phyloP scores from a whole-genome alignment of 2,329 filamentous ascomycete species.

The Verruconis gallopava region DNA sequence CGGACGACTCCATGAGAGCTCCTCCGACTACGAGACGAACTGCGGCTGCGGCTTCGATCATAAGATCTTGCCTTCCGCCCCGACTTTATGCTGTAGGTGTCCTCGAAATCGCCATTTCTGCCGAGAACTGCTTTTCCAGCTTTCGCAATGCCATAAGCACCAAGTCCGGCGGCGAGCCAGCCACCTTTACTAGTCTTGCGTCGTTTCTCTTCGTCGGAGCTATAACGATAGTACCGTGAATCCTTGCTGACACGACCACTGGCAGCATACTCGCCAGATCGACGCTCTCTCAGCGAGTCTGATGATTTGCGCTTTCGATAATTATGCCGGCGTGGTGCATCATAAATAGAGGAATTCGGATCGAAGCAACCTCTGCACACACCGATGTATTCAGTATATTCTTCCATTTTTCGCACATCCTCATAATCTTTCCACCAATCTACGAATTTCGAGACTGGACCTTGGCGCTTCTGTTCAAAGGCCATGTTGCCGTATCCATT shows the following conservation, averaged over 20 bases:
- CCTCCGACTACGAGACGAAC: slow-evolving; percentile 16
- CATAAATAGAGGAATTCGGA: slow-evolving; percentile 39
- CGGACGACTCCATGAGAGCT: slow-evolving; percentile 7
- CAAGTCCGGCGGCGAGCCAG: slow-evolving; percentile 41
- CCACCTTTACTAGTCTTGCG: slow-evolving; percentile 32
- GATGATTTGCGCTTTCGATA: slow-evolving; percentile 24
- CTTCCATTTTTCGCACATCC: slow-evolving; percentile 52
- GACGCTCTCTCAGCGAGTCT: slow-evolving; percentile 17
- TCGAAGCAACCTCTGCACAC: slow-evolving; percentile 55
- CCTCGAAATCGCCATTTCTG: slow-evolving; percentile 40
- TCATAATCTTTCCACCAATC: slow-evolving; percentile 52
- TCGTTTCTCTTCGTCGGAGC: slow-evolving; percentile 38
- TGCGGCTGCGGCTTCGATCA: slow-evolving; percentile 24
- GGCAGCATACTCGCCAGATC: slow-evolving; percentile 13
- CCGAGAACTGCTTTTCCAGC: slow-evolving; percentile 41
- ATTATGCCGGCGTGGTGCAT: slow-evolving; percentile 49
- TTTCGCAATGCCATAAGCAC: slow-evolving; percentile 39
- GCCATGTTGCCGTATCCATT: slow-evolving; percentile 25
- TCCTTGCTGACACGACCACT: slow-evolving; percentile 43
- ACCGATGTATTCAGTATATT: slow-evolving; percentile 54
- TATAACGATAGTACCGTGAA: slow-evolving; percentile 37
- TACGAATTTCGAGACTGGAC: slow-evolving; percentile 42
- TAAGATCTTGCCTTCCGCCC: slow-evolving; percentile 24
- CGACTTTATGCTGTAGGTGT: slow-evolving; percentile 46
- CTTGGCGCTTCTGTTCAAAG: slow-evolving; percentile 40